Base-by-base conservation (phyloP, 768 basidiomycete genomes). In the Auricularia heimuer region DNA sequence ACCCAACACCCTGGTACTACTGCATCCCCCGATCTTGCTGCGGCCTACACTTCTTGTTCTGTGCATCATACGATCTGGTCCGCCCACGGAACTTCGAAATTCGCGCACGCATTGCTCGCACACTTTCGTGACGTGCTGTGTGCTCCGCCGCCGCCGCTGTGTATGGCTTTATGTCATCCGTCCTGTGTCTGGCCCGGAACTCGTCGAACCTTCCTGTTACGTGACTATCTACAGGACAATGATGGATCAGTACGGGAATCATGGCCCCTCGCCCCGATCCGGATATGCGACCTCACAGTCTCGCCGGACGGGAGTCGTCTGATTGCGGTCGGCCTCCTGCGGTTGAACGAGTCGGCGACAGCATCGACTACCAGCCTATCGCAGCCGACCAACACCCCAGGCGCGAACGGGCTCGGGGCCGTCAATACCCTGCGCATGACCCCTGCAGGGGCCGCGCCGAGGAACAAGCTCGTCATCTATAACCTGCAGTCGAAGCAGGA, bases 211-310 rank as follows among this genome's bases (percentile, higher is more conserved):
- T 67, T 33, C 65, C 65, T 62, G 37, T 29, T 18, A 42, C 39
- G 39, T 42, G 47, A 51, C 47, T 18, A 8, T 24, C 24, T n/a
- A 39, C 73, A 98, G 95, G 85, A 88, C 68, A 78, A 82, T 56
- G 83, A 87, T 65, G 95, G 95, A 33, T 87, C 83, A 70, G 78
- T 85, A 67, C 81, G 80, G 56, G 85, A 90, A 37, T 78, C 82
- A 61, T 94, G 92, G 88, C 80, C 80, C 8, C 78, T 80, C 39
- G 82, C 84, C 42, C 81, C 86, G 10, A 87, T 95, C 67, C 90
- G 95, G 68, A 82, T 98, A 72, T 86, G 88, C 24, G 93, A 94
- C 73, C 85, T 97, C 71, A 87, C 89, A 58, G 78, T 97, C 67
- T 87, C 94, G 3, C 93, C 94, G 29, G 92, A 96, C 75, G 85